These are phyloP conservation scores for Penicillium simplicissimum DNA, from an alignment of 495 filamentous ascomycete genomes.

Conservation along the genomic window DNA sequence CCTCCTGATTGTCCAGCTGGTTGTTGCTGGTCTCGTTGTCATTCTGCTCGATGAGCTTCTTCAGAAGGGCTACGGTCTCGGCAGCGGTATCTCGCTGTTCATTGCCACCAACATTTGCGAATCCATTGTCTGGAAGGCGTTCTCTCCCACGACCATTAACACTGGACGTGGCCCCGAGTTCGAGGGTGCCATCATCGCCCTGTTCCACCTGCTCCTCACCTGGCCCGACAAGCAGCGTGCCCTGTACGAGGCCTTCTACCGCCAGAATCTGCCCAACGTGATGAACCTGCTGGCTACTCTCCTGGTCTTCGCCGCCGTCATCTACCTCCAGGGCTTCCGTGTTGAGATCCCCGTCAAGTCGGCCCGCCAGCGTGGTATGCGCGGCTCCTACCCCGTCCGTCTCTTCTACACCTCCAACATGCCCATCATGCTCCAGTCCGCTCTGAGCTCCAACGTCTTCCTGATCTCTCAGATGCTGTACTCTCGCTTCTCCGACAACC, in stretches of 20 bases:
- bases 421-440: conserved; percentile 99
- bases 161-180: conserved; percentile 99
- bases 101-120: conserved; percentile 99
- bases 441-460: conserved; percentile 98
- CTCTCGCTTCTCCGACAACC: conserved; percentile 97
- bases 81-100: conserved; percentile 98
- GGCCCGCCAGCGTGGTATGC: conserved; percentile 96
- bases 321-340: conserved; percentile 99
- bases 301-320: conserved; percentile 91
- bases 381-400: conserved; percentile 73
- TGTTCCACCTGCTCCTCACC: conserved; percentile 97
- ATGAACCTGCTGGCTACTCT: conserved; percentile 97
- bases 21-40: conserved; percentile 95
- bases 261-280: conserved; percentile 99
- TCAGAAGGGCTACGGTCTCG: conserved; percentile 98
- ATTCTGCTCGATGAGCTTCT: conserved; percentile 99
- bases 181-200: conserved; percentile 96
- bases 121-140: conserved; percentile 99
- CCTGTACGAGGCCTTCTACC: conserved; percentile 96
- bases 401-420: conserved; percentile 69
- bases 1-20: conserved; percentile 93
- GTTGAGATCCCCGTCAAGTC: conserved; percentile 99
- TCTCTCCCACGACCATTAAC: conserved; percentile 99
- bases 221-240: conserved; percentile 99
- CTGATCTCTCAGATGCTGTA: conserved; percentile 98